Base-by-base conservation (phyloP, 441 rosid species). In the California macrophylla region DNA sequence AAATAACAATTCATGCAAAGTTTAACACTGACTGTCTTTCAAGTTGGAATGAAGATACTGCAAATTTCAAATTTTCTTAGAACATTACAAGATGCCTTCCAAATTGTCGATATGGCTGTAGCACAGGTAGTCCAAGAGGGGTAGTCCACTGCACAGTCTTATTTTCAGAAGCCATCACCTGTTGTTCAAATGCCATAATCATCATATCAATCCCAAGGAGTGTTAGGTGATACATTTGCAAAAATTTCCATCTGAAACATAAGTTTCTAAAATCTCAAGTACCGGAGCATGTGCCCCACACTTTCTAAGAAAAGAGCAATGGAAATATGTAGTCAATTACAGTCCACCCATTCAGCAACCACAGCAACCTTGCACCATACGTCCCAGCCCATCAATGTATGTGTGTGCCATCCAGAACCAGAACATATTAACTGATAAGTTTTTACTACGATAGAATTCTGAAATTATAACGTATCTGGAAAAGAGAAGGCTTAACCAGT, bases 81-180 rank as follows among this genome's bases (percentile, higher is more conserved):
- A 36, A 8, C 10, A 36, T 36, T 18, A 95, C 99, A 42, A 75
- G 78, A 72, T 84, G 90, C 66, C 87, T 83, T 81, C 88, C 97
- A 71, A 82, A 67, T 71, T 79, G 83, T 42, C 85, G 88, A 69
- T 92, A 95, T 64, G 99, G 99, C 78, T 95, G 99, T 71, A 95
- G 96, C 71, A 92, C 99, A 74, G 99, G 97, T 80, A 95, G 97
- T 67, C 98, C 98, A 38, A 95, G 82, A 58, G 98, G 97, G 74
- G 97, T 91, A 69, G 88, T 92, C 98, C 99, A 95, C 65, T 85
- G 80, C 58, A 95, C 99, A 21, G 97, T 84, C 74, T 89, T 81
- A 75, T 95, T 95, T 78, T 91, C 93, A 72, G 89, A 74, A 47
- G 99, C 96, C 74, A 95, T 88, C 40, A 92, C 74, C 99, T 95